Conservation (phyloP, 176 grass and related monocot genomes). For the Dendrocalamus sinicus region DNA sequence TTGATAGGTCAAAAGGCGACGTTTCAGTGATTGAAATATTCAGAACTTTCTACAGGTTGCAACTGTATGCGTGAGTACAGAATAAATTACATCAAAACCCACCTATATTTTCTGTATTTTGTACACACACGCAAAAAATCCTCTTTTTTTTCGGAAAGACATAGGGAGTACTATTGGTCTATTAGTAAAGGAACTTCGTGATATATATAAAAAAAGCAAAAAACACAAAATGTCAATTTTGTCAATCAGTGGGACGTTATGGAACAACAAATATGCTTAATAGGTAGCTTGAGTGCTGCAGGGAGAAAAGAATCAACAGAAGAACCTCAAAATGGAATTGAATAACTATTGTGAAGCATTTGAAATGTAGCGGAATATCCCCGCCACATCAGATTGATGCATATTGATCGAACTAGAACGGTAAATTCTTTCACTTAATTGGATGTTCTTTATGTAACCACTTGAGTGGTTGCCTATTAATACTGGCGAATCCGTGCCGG, state of each 20-base stretch:
- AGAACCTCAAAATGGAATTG: neutral
- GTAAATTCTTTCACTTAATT: neutral
- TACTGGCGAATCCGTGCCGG: neutral
- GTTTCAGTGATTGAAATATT: neutral
- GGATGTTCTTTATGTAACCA: neutral
- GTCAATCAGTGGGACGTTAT: neutral
- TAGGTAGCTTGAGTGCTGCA: neutral
- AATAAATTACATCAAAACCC: too few species aligned
- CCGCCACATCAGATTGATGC: neutral
- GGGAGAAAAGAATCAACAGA: neutral
- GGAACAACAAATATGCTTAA: neutral
- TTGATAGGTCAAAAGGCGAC: neutral
- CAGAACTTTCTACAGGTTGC: neutral
- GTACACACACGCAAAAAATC: too few species aligned
- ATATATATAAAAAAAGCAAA: neutral
- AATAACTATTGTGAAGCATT: neutral
- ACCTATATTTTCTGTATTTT: too few species aligned
- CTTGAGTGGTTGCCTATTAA: neutral
- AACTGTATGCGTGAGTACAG: neutral
- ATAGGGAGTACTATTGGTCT: neutral
- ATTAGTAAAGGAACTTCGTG: neutral
- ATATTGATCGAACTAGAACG: neutral
- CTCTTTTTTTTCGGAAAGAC: too few species aligned
- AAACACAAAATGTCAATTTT: neutral
- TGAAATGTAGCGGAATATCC: too few species aligned